Conservation (phyloP, 106 monocot genomes). For the Vanilla planifolia region DNA sequence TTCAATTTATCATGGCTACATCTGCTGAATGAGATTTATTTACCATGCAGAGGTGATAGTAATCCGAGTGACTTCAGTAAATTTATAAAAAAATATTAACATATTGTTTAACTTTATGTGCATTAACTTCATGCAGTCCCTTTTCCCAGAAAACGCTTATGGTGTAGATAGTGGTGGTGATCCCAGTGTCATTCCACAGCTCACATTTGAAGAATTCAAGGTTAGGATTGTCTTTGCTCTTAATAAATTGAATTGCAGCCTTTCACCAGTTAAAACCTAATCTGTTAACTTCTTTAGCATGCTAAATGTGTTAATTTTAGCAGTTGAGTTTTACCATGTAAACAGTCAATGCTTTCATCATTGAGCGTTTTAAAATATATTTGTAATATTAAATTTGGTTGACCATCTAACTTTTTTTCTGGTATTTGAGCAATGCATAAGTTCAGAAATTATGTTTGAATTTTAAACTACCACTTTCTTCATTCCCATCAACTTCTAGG, state of each 20-base stretch:
- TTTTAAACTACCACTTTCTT: too few relatives aligned
- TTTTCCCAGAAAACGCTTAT: conserved; percentile 94
- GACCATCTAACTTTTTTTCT: too few relatives aligned
- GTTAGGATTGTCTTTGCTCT: conserved; percentile 15
- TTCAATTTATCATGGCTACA: not conserved
- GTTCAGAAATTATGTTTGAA: too few relatives aligned
- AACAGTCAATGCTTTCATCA: too few relatives aligned
- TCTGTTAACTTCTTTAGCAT: too few relatives aligned
- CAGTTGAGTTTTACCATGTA: too few relatives aligned
- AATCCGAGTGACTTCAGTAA: not conserved
- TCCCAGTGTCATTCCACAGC: conserved; percentile 89
- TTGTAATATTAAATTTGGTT: too few relatives aligned
- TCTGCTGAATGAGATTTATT: not conserved
- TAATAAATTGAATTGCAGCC: not conserved
- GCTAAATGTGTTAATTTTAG: too few relatives aligned
- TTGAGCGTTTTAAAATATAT: too few relatives aligned
- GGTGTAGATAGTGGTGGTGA: conserved; percentile 99
- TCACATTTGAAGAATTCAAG: conserved; percentile 99
- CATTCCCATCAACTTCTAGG: too few relatives aligned
- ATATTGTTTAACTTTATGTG: not conserved
- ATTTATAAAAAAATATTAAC: conserved; percentile 3
- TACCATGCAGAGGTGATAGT: not conserved
- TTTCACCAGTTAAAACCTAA: not conserved
- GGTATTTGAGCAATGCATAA: too few relatives aligned
- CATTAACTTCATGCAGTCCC: conserved; percentile 49